These are phyloP conservation scores for Yamadazyma blattariae DNA, from an alignment of 1,139 yeast species.

Conservation along the genomic window DNA sequence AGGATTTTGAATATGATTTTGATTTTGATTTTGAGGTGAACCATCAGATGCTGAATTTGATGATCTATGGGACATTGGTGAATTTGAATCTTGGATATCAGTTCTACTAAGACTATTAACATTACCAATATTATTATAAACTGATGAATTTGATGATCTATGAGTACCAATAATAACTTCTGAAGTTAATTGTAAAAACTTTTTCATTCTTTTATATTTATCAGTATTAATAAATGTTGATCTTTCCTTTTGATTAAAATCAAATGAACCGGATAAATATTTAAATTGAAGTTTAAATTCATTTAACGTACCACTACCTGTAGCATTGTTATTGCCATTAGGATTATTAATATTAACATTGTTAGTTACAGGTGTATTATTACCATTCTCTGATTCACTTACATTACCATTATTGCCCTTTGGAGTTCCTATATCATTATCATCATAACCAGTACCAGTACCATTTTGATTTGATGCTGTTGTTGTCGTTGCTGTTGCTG, in stretches of 20 bases:
- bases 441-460: not conserved
- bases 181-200: conserved; percentile 73
- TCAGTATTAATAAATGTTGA: conserved; percentile 72
- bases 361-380: not conserved
- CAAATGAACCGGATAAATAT: conserved; percentile 19
- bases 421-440: conserved; percentile 5
- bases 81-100: conserved; percentile 6
- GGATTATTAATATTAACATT: not conserved
- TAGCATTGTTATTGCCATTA: not conserved
- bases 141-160: conserved; percentile 39
- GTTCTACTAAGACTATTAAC: conserved; percentile 4
- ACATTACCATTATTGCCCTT: conserved; percentile 5
- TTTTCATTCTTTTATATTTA: conserved; percentile 65
- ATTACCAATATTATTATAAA: conserved; percentile 1
- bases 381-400: conserved; percentile 1
- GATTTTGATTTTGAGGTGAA: conserved; percentile 11
- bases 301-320: conserved; percentile 7
- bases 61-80: conserved; percentile 20
- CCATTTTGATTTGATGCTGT: not conserved
- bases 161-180: conserved; percentile 81
- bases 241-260: conserved; percentile 32
- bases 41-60: conserved; percentile 14
- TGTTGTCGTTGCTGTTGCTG: too few relatives aligned
- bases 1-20: not conserved
- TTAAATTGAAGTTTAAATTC: conserved; percentile 34